Percentiles rank a stretch among this genome's conserved stretches.
These are phyloP conservation scores for Kwoniella mangroviensis DNA, from an alignment of 768 basidiomycete genomes.

Conservation along the genomic window DNA sequence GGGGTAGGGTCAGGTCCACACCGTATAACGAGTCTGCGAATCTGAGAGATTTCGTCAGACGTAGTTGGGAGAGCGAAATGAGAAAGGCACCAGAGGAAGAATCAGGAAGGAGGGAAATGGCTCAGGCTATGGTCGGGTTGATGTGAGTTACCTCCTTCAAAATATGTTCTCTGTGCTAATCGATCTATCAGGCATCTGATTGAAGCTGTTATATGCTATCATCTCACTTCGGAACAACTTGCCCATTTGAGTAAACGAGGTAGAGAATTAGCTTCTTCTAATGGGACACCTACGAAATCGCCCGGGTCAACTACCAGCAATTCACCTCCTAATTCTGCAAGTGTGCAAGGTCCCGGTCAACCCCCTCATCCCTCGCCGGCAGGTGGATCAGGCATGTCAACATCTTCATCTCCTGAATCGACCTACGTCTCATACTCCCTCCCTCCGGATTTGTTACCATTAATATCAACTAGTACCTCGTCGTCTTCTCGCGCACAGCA, in stretches of 20 bases:
- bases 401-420: slow-evolving; percentile 23
- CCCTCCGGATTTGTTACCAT: slow-evolving; percentile 39
- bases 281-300: slow-evolving; percentile 17
- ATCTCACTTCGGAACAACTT: slow-evolving; percentile 37
- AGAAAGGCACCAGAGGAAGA: slow-evolving; percentile 24
- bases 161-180: not conserved
- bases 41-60: slow-evolving; percentile 37
- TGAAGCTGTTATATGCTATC: slow-evolving; percentile 46
- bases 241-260: slow-evolving; percentile 28
- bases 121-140: slow-evolving; percentile 47
- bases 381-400: slow-evolving; percentile 15
- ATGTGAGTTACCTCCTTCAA: slow-evolving; percentile 35
- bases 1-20: slow-evolving; percentile 26
- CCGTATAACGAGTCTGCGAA: slow-evolving; percentile 33
- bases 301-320: slow-evolving; percentile 23
- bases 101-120: slow-evolving; percentile 34
- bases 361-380: slow-evolving; percentile 29
- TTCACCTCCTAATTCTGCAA: slow-evolving; percentile 25
- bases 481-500: slow-evolving; percentile 29
- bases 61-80: slow-evolving; percentile 40
- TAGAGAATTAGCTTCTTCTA: slow-evolving; percentile 17
- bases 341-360: not conserved
- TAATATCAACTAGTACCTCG: slow-evolving; percentile 28
- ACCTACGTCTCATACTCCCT: not conserved
- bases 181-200: slow-evolving; percentile 39